Evolutionary conservation across 768 basidiomycete species (phyloP).

Genomic region (Podaxis rugospora): DNA sequence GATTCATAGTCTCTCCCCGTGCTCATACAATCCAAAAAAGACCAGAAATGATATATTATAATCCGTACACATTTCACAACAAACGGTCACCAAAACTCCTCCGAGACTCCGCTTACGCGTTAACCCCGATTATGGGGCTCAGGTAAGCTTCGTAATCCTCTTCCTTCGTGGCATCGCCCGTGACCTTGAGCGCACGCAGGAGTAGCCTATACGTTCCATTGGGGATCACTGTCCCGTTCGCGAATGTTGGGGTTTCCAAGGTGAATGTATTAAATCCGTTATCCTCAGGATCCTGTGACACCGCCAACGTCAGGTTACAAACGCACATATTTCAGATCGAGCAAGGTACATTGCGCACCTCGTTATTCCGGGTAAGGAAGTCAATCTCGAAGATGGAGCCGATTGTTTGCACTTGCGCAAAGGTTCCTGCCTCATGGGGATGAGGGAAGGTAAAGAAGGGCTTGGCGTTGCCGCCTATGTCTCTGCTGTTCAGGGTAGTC

Average conservation of each 20-base stretch:
- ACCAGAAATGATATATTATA: background rate
- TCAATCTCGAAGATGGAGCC: constrained; percentile 45
- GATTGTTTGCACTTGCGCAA: constrained; percentile 36
- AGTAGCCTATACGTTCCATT: constrained; percentile 38
- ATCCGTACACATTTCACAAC: constrained; percentile 4
- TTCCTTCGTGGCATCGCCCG: constrained; percentile 36
- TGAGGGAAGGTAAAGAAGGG: constrained; percentile 39
- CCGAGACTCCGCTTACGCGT: constrained; percentile 40
- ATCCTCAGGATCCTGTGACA: constrained; percentile 18
- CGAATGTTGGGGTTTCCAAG: constrained; percentile 30
- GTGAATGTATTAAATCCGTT: constrained; percentile 27
- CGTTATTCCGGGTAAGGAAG: constrained; percentile 43
- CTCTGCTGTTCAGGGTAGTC: constrained; percentile 33
- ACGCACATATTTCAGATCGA: background rate
- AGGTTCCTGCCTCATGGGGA: constrained; percentile 28
- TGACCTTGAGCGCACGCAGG: constrained; percentile 36
- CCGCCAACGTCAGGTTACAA: background rate
- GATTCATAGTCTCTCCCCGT: background rate
- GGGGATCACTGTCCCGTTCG: constrained; percentile 39
- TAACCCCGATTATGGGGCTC: constrained; percentile 39
- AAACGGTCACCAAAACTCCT: background rate
- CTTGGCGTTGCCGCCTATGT: constrained; percentile 1
- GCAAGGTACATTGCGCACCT: constrained; percentile 24
- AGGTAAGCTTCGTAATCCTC: constrained; percentile 44
- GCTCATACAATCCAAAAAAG: background rate